Evolutionary conservation across 176 grass and related monocot species (phyloP).

Genomic region (Lolium rigidum): DNA sequence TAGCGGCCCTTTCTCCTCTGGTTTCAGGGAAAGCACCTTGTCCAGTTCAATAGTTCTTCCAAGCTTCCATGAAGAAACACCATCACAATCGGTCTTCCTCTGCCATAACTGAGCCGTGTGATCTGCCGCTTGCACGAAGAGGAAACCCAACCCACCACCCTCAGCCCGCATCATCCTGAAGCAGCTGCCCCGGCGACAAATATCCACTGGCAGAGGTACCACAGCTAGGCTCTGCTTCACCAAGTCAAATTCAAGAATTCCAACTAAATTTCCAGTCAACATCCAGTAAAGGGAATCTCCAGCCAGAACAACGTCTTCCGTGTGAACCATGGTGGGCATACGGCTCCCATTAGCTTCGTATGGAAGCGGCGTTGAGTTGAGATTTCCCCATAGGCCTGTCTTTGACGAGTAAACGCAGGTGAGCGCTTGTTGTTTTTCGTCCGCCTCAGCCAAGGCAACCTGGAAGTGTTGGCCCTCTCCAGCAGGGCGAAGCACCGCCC

Average conservation of each 20-base stretch:
- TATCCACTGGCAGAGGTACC: neutral
- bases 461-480: neutral
- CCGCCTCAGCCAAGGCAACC: neutral
- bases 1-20: neutral
- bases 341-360: neutral
- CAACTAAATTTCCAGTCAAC: neutral
- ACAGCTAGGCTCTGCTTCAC: neutral
- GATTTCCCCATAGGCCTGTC: neutral
- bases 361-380: neutral
- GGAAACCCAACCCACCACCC: neutral
- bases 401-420: neutral
- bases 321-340: neutral
- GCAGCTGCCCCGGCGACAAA: neutral
- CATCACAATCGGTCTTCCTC: neutral
- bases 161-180: neutral
- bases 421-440: neutral
- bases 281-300: neutral
- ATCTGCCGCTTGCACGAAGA: neutral
- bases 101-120: neutral
- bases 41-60: neutral
- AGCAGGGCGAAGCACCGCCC: neutral
- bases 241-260: neutral
- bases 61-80: neutral
- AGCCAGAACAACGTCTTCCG: neutral
- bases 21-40: neutral